Conservation (phyloP, 1,284 basidiomycete genomes). For the Agaricales sp. region DNA sequence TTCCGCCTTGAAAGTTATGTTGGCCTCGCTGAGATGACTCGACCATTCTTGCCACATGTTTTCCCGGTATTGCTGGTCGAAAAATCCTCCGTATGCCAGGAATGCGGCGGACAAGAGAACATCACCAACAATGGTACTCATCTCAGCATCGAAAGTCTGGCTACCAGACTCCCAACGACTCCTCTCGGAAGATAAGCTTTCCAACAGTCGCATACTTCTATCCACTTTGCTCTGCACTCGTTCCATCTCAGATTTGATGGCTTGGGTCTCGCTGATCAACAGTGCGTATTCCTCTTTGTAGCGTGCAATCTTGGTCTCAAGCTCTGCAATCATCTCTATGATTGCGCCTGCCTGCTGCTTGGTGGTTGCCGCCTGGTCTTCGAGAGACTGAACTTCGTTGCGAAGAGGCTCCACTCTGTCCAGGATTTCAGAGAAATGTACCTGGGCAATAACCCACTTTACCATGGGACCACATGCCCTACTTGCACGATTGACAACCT, state of each 20-base stretch:
- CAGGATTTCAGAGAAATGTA: slow-evolving; percentile 94
- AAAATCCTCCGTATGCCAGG: slow-evolving; percentile 96
- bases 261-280: slow-evolving; percentile 94
- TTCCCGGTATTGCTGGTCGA: slow-evolving; percentile 97
- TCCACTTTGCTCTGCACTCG: slow-evolving; percentile 96
- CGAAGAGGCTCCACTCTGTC: slow-evolving; percentile 97
- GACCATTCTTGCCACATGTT: slow-evolving; percentile 97
- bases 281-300: slow-evolving; percentile 99
- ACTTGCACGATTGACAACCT: slow-evolving; percentile 91
- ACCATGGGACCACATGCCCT: slow-evolving; percentile 97
- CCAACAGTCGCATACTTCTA: slow-evolving; percentile 91
- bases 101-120: slow-evolving; percentile 95
- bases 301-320: slow-evolving; percentile 85
- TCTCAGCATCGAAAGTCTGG: slow-evolving; percentile 94
- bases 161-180: slow-evolving; percentile 93
- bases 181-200: slow-evolving; percentile 92
- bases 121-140: slow-evolving; percentile 98
- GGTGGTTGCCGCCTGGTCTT: slow-evolving; percentile 86
- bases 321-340: slow-evolving; percentile 86
- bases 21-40: slow-evolving; percentile 80
- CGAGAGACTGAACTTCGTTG: slow-evolving; percentile 90
- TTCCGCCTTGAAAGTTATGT: slow-evolving; percentile 87
- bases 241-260: slow-evolving; percentile 98
- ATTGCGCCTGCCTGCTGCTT: slow-evolving; percentile 88
- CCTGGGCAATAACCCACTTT: slow-evolving; percentile 97